Base-by-base conservation (phyloP, 352 stramenopile species). In the Phytophthora vignae region DNA sequence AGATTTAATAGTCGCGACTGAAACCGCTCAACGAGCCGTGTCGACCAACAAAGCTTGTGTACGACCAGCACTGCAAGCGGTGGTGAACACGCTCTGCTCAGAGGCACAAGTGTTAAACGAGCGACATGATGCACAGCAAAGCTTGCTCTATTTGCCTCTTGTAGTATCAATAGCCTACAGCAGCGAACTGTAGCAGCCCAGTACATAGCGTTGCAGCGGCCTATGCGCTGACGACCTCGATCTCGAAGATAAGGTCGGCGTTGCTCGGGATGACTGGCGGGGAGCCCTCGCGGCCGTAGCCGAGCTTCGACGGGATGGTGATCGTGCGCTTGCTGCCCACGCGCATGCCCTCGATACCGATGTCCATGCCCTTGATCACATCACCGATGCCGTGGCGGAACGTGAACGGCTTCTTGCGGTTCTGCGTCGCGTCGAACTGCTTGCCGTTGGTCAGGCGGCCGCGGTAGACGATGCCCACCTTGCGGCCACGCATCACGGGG, bases 321-420 rank as follows among this genome's bases (percentile, higher is more conserved):
- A 99, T 94, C 27, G 90, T 97, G 53, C 97, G 96, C 85, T 99
- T 96, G 68, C 89, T 90, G 31, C 90, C 90, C 1, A 89, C 63
- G 33, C 87, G 87, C 88, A 96, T 96, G 67, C 88, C 90, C 53
- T 95, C 85, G 15, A 99, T 97, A 46, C 96, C 90, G 67, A 98
- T 92, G 77, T 99, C 97, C 95, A 98, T 99, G 69, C 96, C 96
- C 73, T 98, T 96, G 78, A 99, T 98, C 31, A 99, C 96, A 58
- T 98, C 84, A 44, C 90, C 90, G 27, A 94, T 85, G 56, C 90
- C 88, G 56, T 95, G 88, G 44, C 85, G 86, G 84, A 96, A 96
- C 52, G 76, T 78, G 74, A 96, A 96, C 56, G 90, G 88, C 60
- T 84, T 87, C 75, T 94, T 95, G 71, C 90, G 90, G 79, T 90